phyloP scores from a whole-genome alignment of 768 basidiomycete species.

The Phanerodontia chrysosporium region DNA sequence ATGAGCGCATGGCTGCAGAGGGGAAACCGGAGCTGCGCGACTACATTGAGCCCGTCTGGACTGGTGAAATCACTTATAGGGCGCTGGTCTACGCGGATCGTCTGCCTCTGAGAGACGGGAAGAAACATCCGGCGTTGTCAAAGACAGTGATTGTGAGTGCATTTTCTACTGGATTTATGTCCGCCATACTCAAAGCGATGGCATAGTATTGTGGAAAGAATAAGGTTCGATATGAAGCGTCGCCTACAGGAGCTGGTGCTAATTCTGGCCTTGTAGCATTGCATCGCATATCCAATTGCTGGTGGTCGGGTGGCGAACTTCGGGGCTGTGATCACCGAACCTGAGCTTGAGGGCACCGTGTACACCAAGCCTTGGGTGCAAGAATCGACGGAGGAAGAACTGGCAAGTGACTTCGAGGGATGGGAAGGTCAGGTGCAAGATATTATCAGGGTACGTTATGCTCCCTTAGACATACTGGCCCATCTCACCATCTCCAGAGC shows the following conservation, averaged over 20 bases:
- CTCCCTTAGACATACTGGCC: not conserved
- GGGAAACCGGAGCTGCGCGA: conserved; percentile 26
- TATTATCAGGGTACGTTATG: conserved; percentile 16
- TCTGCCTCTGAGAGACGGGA: conserved; percentile 21
- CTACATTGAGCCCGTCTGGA: conserved; percentile 40
- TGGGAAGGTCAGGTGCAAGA: conserved; percentile 29
- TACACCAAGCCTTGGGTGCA: conserved; percentile 25
- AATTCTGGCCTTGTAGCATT: not conserved
- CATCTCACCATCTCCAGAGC: conserved; percentile 13
- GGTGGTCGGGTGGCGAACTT: conserved; percentile 41
- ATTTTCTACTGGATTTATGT: no score
- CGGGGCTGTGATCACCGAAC: conserved; percentile 37
- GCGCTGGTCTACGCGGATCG: conserved; percentile 39
- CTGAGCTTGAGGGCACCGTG: conserved; percentile 27
- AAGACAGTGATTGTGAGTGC: conserved; percentile 44
- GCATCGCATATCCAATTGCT: conserved; percentile 27
- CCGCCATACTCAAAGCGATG: no score
- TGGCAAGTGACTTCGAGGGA: conserved; percentile 22
- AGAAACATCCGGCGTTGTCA: conserved; percentile 29
- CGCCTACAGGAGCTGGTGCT: no score
- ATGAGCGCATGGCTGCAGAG: conserved; percentile 16
- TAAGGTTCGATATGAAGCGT: conserved; percentile 35
- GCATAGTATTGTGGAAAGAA: conserved; percentile 44
- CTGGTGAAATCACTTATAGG: conserved; percentile 42
- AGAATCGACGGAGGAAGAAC: conserved; percentile 20